Conservation (phyloP, 192 early-diverging fungal genomes). For the Funneliformis mosseae region DNA sequence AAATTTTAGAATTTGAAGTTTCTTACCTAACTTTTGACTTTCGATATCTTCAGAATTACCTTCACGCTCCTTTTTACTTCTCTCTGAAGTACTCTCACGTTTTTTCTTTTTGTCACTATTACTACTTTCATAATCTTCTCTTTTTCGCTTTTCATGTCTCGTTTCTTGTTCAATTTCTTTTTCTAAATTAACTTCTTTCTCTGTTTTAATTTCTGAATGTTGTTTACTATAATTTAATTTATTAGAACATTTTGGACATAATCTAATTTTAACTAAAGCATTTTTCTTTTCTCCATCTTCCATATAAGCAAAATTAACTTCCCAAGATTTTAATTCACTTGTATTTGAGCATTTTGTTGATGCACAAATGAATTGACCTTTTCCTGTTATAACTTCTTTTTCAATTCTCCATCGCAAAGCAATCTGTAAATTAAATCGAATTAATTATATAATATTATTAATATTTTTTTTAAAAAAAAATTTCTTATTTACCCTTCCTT, state of each 20-base stretch:
- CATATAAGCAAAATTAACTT: slow-evolving; percentile 83
- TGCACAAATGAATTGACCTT: slow-evolving; percentile 77
- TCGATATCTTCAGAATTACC: background rate
- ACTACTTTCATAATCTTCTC: background rate
- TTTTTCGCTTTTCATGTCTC: slow-evolving; percentile 9
- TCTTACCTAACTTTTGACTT: background rate
- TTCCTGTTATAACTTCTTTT: slow-evolving; percentile 66
- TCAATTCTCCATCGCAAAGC: slow-evolving; percentile 74
- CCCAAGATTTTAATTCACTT: slow-evolving; percentile 71
- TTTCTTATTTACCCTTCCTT: slow-evolving; percentile 62
- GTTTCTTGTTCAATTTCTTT: background rate
- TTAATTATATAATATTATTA: background rate
- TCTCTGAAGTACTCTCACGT: background rate
- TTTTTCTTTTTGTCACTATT: slow-evolving; percentile 3
- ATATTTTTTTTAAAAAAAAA: slow-evolving; percentile 66
- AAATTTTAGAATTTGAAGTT: background rate
- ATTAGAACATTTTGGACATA: slow-evolving; percentile 70
- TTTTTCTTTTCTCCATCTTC: slow-evolving; percentile 75
- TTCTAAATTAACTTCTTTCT: background rate
- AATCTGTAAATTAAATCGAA: slow-evolving; percentile 38
- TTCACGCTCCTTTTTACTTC: background rate
- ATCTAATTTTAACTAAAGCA: slow-evolving; percentile 79
- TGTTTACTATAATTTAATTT: slow-evolving; percentile 74
- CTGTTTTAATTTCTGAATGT: slow-evolving; percentile 41
- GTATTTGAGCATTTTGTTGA: slow-evolving; percentile 54